A percentile compares a stretch with the other conserved stretches of the same genome.
Conservation (phyloP, 495 filamentous ascomycete genomes). For the Aspergillus ellipticus region DNA sequence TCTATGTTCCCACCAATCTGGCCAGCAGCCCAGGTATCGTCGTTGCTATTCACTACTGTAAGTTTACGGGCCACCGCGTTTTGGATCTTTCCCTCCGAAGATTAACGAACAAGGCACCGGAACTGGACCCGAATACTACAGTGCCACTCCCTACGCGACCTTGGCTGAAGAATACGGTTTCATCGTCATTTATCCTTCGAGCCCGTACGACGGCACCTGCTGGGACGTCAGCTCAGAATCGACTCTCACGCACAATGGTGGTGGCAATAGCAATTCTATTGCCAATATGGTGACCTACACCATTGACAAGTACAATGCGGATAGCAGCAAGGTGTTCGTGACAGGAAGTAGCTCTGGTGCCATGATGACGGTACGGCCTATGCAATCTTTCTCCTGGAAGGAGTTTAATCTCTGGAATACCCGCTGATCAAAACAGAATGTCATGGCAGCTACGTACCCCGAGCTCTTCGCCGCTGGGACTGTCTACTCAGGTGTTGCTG, state of each 20-base stretch:
- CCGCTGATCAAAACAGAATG: conserved; percentile 31
- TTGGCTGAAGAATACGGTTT: conserved; percentile 53
- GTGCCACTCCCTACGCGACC: conserved; percentile 41
- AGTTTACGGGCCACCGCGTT: not conserved
- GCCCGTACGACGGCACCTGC: conserved; percentile 46
- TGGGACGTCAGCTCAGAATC: conserved; percentile 58
- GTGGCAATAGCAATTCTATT: conserved; percentile 56
- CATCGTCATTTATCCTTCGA: conserved; percentile 54
- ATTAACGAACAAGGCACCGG: conserved; percentile 35
- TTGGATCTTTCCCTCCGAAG: too few species aligned
- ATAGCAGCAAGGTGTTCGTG: conserved; percentile 47
- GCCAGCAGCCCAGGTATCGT: conserved; percentile 48
- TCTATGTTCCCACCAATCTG: conserved; percentile 53
- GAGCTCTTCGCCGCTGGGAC: conserved; percentile 54
- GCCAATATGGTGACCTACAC: conserved; percentile 58
- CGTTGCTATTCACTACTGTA: conserved; percentile 50
- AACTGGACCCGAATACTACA: conserved; percentile 48
- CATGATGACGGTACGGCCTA: conserved; percentile 47
- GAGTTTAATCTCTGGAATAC: not conserved
- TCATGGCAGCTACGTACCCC: conserved; percentile 55
- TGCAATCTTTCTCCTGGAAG: too few species aligned
- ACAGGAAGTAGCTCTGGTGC: conserved; percentile 53
- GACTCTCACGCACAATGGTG: conserved; percentile 54
- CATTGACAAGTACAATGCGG: conserved; percentile 44
- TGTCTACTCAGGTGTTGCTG: conserved; percentile 58